A percentile compares a stretch with the other conserved stretches of the same genome.
phyloP scores from a whole-genome alignment of 192 early-diverging fungal genomes.

The Entrophospora sp. region DNA sequence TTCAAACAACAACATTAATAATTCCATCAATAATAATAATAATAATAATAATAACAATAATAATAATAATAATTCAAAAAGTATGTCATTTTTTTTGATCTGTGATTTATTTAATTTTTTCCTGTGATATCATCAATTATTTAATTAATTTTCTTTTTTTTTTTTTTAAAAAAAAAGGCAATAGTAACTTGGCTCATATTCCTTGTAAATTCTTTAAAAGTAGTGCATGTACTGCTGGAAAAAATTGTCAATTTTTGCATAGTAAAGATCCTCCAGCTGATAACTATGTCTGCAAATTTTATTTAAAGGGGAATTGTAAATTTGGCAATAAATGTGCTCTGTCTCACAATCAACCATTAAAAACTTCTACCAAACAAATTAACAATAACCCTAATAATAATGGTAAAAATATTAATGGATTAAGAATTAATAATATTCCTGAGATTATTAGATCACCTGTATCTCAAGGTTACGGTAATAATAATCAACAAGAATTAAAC shows the following conservation, averaged over 20 bases:
- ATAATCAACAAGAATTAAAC: conserved; percentile 6
- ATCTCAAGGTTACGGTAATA: conserved; percentile 1
- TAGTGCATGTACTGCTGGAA: conserved; percentile 66
- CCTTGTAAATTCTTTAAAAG: conserved; percentile 77
- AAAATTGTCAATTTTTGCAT: conserved; percentile 68
- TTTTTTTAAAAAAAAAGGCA: conserved; percentile 3
- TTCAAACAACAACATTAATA: not conserved
- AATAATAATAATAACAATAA: not conserved
- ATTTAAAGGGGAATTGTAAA: conserved; percentile 70
- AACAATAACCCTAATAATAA: not conserved
- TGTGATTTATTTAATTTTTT: not conserved
- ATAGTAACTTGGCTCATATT: conserved; percentile 40
- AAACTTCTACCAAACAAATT: conserved; percentile 26
- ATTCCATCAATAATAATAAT: conserved; percentile 1
- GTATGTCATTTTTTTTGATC: not conserved
- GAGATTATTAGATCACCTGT: conserved; percentile 21
- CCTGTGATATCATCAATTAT: too few species aligned
- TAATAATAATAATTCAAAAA: not conserved
- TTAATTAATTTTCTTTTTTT: conserved; percentile 1
- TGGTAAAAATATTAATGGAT: not conserved
- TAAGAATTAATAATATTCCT: not conserved
- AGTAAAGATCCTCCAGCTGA: conserved; percentile 52
- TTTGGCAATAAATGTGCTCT: conserved; percentile 71
- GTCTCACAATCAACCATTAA: conserved; percentile 33
- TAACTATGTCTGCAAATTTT: conserved; percentile 65